A percentile compares a stretch with the other conserved stretches of the same genome.
These are phyloP conservation scores for Millerago galiae DNA, from an alignment of 805 yeast species.

Conservation along the genomic window DNA sequence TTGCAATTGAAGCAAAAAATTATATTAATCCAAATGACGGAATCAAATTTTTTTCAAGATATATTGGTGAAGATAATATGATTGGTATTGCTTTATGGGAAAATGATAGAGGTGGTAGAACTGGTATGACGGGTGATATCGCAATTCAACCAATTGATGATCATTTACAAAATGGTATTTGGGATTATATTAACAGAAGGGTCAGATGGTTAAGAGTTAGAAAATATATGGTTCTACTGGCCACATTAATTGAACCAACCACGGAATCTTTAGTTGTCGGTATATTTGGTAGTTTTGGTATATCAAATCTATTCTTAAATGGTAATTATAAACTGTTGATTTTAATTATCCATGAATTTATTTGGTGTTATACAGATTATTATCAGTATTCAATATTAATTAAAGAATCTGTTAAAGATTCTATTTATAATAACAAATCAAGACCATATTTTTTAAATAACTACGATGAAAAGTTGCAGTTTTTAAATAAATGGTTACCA, in stretches of 20 bases:
- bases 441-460: constrained; percentile 27
- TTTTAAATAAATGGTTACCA: constrained; percentile 22
- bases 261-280: constrained; percentile 75
- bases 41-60: constrained; percentile 64
- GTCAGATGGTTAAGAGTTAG: constrained; percentile 83
- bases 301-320: constrained; percentile 38
- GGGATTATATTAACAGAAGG: constrained; percentile 60
- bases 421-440: constrained; percentile 5
- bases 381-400: constrained; percentile 46
- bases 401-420: constrained; percentile 20
- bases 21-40: constrained; percentile 34
- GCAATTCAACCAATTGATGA: constrained; percentile 68
- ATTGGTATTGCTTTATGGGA: constrained; percentile 84
- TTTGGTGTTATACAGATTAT: constrained; percentile 66
- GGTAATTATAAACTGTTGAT: constrained; percentile 29
- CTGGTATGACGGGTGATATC: constrained; percentile 73
- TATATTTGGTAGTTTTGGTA: constrained; percentile 53
- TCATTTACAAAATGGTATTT: constrained; percentile 30
- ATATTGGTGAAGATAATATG: constrained; percentile 91
- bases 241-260: constrained; percentile 80
- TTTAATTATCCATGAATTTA: constrained; percentile 44
- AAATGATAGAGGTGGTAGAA: constrained; percentile 56
- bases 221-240: constrained; percentile 79
- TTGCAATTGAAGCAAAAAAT: constrained; percentile 28
- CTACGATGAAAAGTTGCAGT: constrained; percentile 14